Evolutionary conservation across 2,329 filamentous ascomycete genomes (phyloP), one percentile per base, ranked within the genome.

Genomic region (Waltergamsia citrina): DNA sequence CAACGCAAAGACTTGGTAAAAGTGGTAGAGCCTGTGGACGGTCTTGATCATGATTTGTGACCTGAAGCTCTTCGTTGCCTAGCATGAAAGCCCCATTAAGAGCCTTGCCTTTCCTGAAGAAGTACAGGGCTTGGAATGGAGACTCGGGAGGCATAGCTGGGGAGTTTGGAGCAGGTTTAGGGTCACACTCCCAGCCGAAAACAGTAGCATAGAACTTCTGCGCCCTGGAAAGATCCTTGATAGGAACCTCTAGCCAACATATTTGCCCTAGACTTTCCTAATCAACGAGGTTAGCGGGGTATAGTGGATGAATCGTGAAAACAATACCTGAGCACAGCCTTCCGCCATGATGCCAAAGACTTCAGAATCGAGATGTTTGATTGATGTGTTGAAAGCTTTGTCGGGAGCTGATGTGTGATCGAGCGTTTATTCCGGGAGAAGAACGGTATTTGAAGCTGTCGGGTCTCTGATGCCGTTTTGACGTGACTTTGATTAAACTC

Each of bases 191-290:
- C 57, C 56, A 58, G 22, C 41, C 45, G 16, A 62, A 53, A 19
- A 62, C 44, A 14, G 51, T 42, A 7, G 42, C 46, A 40, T 62
- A 63, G 45, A 65, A 62, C 26, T 47, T 49, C 29, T 51, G 48
- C 35, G 53, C 59, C 20, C 59, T 49, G 20, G 39, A 30, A 11
- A 57, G 37, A 40, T 60, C 48, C 19, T 40, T 44, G 33, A 55
- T 53, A n/a, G 59, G 57, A 11, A 63, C 43, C 35, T 63, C 54
- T 29, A 57, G 50, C 56, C 57, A 63, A 43, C 50, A 56, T 31
- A 59, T 50, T 32, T 59, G 48, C 38, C 56, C 57, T 27, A 48
- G 37, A 34, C 34, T 10, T 32, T 20, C 29, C 29, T 32, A 11
- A n/a, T n/a, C n/a, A n/a, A n/a, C n/a, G n/a, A n/a, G n/a, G n/a